These are phyloP conservation scores for Fusarium sp. DNA, from an alignment of 2,329 filamentous ascomycete species.

Conservation along the genomic window DNA sequence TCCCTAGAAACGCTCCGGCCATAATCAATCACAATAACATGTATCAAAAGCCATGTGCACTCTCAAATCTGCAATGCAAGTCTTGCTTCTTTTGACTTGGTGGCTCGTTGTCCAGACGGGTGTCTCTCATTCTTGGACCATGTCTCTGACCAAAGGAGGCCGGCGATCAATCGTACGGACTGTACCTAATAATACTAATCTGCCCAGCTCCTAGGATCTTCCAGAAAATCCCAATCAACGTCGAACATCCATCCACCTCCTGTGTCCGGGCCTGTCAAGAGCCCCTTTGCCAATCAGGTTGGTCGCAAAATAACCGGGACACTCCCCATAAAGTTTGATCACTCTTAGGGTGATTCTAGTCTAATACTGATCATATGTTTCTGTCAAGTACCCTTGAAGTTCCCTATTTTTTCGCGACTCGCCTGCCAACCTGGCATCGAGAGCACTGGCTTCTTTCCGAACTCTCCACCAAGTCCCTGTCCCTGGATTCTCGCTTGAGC, in stretches of 20 bases:
- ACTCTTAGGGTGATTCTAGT: no score
- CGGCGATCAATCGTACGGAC: conserved; percentile 7
- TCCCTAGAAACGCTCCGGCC: background rate
- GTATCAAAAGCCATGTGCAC: conserved; percentile 29
- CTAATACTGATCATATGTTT: no score
- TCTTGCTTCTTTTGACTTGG: conserved; percentile 7
- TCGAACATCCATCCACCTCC: conserved; percentile 29
- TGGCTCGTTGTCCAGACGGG: conserved; percentile 15
- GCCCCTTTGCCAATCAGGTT: conserved; percentile 25
- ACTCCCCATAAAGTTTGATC: no score
- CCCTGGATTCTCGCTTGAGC: conserved; percentile 43
- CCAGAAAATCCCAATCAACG: conserved; percentile 37
- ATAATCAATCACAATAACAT: background rate
- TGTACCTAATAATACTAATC: conserved; percentile 32
- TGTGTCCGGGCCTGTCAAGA: conserved; percentile 40
- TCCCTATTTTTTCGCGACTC: no score
- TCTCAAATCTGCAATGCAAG: conserved; percentile 11
- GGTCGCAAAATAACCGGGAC: no score
- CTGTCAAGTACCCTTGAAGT: no score
- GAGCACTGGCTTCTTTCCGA: conserved; percentile 35
- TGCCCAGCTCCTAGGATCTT: conserved; percentile 27
- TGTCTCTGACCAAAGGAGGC: conserved; percentile 18
- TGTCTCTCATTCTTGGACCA: conserved; percentile 24
- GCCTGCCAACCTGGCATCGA: conserved; percentile 34
- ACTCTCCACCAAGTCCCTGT: conserved; percentile 44